These are phyloP conservation scores for Aspergillus olivimuriae DNA, from an alignment of 495 filamentous ascomycete genomes.

Conservation along the genomic window DNA sequence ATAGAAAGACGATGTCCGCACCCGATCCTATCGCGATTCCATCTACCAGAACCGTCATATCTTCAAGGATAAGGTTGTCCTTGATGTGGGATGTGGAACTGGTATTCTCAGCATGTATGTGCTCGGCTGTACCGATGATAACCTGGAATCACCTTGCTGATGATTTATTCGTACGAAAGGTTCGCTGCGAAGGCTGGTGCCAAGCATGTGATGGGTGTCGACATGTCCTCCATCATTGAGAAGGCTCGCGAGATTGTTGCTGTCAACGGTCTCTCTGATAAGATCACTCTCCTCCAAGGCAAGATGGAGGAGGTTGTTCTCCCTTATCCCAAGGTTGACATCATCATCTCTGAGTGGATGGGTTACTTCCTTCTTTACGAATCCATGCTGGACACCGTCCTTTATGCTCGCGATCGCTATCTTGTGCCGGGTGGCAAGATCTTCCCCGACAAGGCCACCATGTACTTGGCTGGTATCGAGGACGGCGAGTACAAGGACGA, in stretches of 20 bases:
- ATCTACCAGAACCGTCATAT: constrained; percentile 94
- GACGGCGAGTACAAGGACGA: constrained; percentile 88
- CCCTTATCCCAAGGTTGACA: constrained; percentile 85
- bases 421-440: constrained; percentile 78
- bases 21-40: constrained; percentile 88
- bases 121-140: neutral
- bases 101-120: constrained; percentile 79
- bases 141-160: too few species aligned
- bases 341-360: constrained; percentile 99
- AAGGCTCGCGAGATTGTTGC: constrained; percentile 90
- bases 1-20: constrained; percentile 97
- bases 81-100: constrained; percentile 97
- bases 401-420: constrained; percentile 90
- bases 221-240: constrained; percentile 94
- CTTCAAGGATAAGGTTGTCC: constrained; percentile 95
- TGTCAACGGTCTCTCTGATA: constrained; percentile 71
- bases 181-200: constrained; percentile 94
- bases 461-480: constrained; percentile 83
- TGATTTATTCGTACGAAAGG: too few species aligned
- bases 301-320: constrained; percentile 94
- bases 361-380: constrained; percentile 98
- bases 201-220: constrained; percentile 90
- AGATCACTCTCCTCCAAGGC: constrained; percentile 87
- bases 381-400: constrained; percentile 94
- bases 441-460: constrained; percentile 83